Percentiles rank a stretch among this genome's conserved stretches.
phyloP scores from a whole-genome alignment of 2,329 filamentous ascomycete genomes.

The Neofusicoccum kwambonambiense region DNA sequence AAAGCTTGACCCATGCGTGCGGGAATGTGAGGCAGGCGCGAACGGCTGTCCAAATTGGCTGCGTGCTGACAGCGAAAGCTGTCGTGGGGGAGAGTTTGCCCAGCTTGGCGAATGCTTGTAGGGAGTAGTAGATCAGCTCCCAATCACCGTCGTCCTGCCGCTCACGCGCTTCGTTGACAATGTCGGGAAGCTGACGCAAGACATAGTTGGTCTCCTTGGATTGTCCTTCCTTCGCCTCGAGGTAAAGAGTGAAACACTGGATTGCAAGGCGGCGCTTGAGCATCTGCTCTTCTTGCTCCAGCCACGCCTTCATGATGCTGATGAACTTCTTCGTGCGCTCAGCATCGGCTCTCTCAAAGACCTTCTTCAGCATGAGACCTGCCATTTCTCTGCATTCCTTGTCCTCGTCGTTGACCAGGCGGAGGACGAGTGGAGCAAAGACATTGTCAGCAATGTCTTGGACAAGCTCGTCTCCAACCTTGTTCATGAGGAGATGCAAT shows the following conservation, averaged over 20 bases:
- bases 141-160: constrained; percentile 60
- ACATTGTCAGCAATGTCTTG: constrained; percentile 79
- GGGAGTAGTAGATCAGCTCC: constrained; percentile 71
- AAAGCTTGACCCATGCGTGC: constrained; percentile 72
- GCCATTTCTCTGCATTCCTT: constrained; percentile 82
- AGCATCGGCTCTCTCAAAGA: constrained; percentile 75
- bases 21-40: constrained; percentile 69
- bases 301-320: constrained; percentile 69
- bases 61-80: constrained; percentile 60
- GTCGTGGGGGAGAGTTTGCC: constrained; percentile 64
- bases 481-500: constrained; percentile 79
- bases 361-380: constrained; percentile 72
- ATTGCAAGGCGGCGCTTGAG: constrained; percentile 71
- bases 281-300: constrained; percentile 70
- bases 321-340: constrained; percentile 71
- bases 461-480: constrained; percentile 76
- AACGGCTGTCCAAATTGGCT: constrained; percentile 69
- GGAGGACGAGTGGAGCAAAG: constrained; percentile 82
- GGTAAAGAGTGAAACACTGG: constrained; percentile 79
- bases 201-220: constrained; percentile 68
- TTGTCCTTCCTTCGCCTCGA: constrained; percentile 63
- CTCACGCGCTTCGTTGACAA: constrained; percentile 50
- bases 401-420: constrained; percentile 85
- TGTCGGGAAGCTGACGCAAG: constrained; percentile 48
- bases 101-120: constrained; percentile 68